These are phyloP conservation scores for Rostrohypoxylon terebratum DNA, from an alignment of 495 filamentous ascomycete genomes.

Conservation along the genomic window DNA sequence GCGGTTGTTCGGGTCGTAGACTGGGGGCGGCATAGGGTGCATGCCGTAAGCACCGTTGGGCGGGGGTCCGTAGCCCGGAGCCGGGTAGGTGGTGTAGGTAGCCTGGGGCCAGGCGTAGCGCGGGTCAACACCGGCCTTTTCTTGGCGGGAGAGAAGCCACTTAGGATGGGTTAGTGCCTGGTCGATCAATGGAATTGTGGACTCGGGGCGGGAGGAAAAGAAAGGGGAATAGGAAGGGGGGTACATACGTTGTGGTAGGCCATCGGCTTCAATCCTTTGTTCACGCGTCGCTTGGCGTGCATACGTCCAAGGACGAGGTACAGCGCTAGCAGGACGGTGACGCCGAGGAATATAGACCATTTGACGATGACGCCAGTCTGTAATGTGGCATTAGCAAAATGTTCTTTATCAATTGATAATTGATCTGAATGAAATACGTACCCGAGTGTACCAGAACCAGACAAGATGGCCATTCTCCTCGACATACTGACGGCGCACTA, in stretches of 20 bases:
- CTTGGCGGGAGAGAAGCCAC: slow-evolving; percentile 71
- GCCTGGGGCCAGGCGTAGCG: slow-evolving; percentile 58
- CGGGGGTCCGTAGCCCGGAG: slow-evolving; percentile 20
- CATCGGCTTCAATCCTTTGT: slow-evolving; percentile 69
- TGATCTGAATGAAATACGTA: slow-evolving; percentile 24
- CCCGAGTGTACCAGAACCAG: slow-evolving; percentile 61
- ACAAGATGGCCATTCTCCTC: slow-evolving; percentile 53
- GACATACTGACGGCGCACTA: slow-evolving; percentile 45
- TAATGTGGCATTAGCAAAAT: slow-evolving; percentile 19
- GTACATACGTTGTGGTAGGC: slow-evolving; percentile 73
- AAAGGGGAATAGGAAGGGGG: neutral
- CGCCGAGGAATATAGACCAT: slow-evolving; percentile 72
- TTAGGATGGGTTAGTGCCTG: slow-evolving; percentile 51
- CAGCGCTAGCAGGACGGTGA: slow-evolving; percentile 63
- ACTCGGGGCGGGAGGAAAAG: neutral
- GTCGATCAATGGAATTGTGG: slow-evolving; percentile 8
- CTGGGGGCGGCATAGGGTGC: slow-evolving; percentile 68
- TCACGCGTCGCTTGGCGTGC: slow-evolving; percentile 74
- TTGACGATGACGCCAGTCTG: slow-evolving; percentile 73
- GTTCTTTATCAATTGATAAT: neutral
- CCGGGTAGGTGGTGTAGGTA: slow-evolving; percentile 50
- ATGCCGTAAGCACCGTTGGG: slow-evolving; percentile 62
- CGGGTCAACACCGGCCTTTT: slow-evolving; percentile 67
- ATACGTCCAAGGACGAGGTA: slow-evolving; percentile 70
- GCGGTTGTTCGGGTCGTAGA: slow-evolving; percentile 60